Conservation (phyloP, 1,139 yeast genomes). For the Arxiozyma bovina region DNA sequence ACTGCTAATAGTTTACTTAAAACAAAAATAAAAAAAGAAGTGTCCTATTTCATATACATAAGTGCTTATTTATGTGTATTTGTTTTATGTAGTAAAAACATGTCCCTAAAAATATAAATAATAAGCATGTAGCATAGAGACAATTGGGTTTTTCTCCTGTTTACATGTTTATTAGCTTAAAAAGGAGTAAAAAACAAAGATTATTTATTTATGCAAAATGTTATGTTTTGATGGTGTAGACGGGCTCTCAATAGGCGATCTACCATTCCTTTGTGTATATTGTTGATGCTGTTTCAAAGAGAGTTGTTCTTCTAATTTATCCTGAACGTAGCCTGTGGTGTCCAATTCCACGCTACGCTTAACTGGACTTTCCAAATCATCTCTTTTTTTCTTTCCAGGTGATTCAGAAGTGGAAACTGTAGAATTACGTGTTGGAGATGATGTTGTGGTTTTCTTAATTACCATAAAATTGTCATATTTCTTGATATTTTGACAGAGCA, state of each 20-base stretch:
- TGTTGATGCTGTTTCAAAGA: neutral
- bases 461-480: neutral
- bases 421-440: slow-evolving; percentile 21
- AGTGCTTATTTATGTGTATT: too few relatives aligned
- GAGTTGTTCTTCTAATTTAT: slow-evolving; percentile 2
- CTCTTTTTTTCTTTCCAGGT: slow-evolving; percentile 19
- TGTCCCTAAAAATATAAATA: too few relatives aligned
- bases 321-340: neutral
- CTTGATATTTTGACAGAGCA: slow-evolving; percentile 62
- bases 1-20: too few relatives aligned
- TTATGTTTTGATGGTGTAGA: neutral
- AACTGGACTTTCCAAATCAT: neutral
- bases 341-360: slow-evolving; percentile 2
- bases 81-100: too few relatives aligned
- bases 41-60: too few relatives aligned
- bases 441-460: slow-evolving; percentile 32
- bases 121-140: too few relatives aligned
- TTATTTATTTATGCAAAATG: neutral
- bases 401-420: slow-evolving; percentile 17
- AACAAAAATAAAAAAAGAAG: too few relatives aligned
- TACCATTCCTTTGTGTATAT: neutral
- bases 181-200: neutral
- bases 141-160: neutral
- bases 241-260: neutral
- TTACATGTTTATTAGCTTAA: too few relatives aligned